phyloP scores from a whole-genome alignment of 2,329 filamentous ascomycete genomes.

The Pseudogymnoascus pannorum region DNA sequence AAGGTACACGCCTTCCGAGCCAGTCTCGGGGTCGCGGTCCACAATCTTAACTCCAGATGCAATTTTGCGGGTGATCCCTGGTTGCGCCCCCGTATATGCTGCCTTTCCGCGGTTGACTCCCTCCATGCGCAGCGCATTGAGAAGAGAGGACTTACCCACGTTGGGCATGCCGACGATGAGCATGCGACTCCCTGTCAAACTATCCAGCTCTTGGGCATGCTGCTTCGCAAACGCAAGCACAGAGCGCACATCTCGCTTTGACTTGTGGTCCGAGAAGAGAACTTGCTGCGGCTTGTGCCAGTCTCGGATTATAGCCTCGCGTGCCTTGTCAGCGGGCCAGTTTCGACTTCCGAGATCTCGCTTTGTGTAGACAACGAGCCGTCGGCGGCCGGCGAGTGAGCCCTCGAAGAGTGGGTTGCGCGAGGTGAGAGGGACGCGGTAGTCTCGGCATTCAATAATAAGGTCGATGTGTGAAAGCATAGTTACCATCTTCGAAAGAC shows the following conservation, averaged over 20 bases:
- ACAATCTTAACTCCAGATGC: conserved; percentile 75
- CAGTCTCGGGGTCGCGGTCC: conserved; percentile 40
- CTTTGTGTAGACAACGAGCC: conserved; percentile 88
- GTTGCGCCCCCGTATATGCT: conserved; percentile 75
- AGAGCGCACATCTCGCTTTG: conserved; percentile 35
- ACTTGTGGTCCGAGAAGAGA: conserved; percentile 45
- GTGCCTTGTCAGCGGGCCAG: conserved; percentile 34
- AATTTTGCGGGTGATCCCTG: conserved; percentile 84
- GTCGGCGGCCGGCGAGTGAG: conserved; percentile 61
- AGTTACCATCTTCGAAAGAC: conserved; percentile 73
- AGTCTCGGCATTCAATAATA: conserved; percentile 91
- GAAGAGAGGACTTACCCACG: conserved; percentile 89
- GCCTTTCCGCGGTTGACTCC: conserved; percentile 63
- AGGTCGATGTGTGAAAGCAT: conserved; percentile 75
- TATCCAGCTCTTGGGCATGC: conserved; percentile 43
- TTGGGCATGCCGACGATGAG: conserved; percentile 97
- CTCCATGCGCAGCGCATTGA: conserved; percentile 71
- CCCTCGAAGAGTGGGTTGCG: conserved; percentile 86
- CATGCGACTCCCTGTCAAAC: conserved; percentile 73
- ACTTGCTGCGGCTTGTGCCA: conserved; percentile 47
- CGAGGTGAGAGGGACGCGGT: conserved; percentile 80
- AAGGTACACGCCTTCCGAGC: conserved; percentile 56
- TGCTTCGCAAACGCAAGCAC: conserved; percentile 42
- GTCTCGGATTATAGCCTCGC: conserved; percentile 42
- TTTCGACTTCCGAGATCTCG: conserved; percentile 58